phyloP scores from a whole-genome alignment of 257 asterid genomes.

The Rubia yunnanensis region DNA sequence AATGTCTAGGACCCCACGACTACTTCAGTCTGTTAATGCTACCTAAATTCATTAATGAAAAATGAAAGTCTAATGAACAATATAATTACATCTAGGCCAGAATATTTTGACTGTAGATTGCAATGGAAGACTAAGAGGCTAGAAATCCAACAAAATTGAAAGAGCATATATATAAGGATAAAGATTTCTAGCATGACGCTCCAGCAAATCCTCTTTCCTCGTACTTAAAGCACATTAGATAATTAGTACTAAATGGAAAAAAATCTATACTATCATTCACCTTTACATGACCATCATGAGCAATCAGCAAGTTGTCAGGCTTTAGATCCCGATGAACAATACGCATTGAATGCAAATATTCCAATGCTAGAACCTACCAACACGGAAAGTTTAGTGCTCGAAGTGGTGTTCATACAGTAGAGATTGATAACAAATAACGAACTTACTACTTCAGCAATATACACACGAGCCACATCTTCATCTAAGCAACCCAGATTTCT shows the following conservation, averaged over 20 bases:
- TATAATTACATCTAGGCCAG: not conserved
- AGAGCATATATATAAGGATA: too few species aligned
- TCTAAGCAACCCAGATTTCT: constrained; percentile 97
- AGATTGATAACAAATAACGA: not conserved
- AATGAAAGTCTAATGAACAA: not conserved
- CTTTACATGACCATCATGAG: constrained; percentile 99
- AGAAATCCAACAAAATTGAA: not conserved
- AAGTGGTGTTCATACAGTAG: constrained; percentile 13
- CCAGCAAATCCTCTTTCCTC: too few species aligned
- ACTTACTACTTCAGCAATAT: constrained; percentile 99
- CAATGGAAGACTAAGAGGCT: not conserved
- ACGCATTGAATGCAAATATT: constrained; percentile 81
- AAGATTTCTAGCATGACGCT: too few species aligned
- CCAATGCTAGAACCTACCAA: constrained; percentile 97
- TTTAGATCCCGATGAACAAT: constrained; percentile 99
- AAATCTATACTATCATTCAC: constrained; percentile 21
- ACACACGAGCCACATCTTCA: constrained; percentile 95
- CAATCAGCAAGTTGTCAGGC: constrained; percentile 98
- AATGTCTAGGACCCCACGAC: not conserved
- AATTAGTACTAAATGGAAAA: not conserved
- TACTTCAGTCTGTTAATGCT: not conserved
- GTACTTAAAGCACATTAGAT: too few species aligned
- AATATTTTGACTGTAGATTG: not conserved
- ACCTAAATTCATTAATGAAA: too few species aligned
- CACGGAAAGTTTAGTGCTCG: constrained; percentile 15